Base-by-base conservation (phyloP, 2,329 filamentous ascomycete genomes). In the Pseudogymnoascus sp. region DNA sequence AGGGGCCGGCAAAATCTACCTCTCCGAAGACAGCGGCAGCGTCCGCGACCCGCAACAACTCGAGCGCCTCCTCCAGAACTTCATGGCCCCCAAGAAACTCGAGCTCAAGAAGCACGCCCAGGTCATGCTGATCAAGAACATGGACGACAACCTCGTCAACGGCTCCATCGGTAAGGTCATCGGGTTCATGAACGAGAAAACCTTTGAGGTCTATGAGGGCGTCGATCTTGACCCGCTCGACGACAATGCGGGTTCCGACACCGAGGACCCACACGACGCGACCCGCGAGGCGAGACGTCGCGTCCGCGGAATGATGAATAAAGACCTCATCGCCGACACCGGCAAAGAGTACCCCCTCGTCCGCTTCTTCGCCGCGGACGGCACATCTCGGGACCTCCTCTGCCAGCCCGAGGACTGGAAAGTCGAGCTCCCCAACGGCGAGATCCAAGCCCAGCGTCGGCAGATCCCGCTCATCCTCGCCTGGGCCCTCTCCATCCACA, bases 61-160 rank as follows among this genome's bases (percentile, higher is more conserved):
- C 34, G 91, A 96, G 53, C 93, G 87, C 72, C 76, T 97, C 0
- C 79, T 99, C 5, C 76, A 84, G 5, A 96, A 93, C 72, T 96
- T 96, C 85, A 97, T 99, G 90, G 93, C 95, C 0, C 93, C 95
- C 0, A 88, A 89, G 69, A 73, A 77, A 0, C 84, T 99, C 18
- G 85, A 89, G 36, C 78, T 99, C 31, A 97, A 97, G 75, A 88
- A 95, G 66, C 91, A 92, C 8, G 91, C 95, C 0, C 96, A 99
- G 73, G 96, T 99, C 50, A 99, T 99, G 95, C 80, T 99, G n/a
- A 97, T 99, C 81, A 99, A 99, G 76, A 99, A 99, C 70, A 88
- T 97, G 77, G 95, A 99, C 72, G 91, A 96, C 40, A 88, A 85
- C 0, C 82, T 99, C 0, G 95, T 97, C 69, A 99, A 99, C 72